Conservation (phyloP, 78 protist genomes). For the Chrysochromulina tobinii region DNA sequence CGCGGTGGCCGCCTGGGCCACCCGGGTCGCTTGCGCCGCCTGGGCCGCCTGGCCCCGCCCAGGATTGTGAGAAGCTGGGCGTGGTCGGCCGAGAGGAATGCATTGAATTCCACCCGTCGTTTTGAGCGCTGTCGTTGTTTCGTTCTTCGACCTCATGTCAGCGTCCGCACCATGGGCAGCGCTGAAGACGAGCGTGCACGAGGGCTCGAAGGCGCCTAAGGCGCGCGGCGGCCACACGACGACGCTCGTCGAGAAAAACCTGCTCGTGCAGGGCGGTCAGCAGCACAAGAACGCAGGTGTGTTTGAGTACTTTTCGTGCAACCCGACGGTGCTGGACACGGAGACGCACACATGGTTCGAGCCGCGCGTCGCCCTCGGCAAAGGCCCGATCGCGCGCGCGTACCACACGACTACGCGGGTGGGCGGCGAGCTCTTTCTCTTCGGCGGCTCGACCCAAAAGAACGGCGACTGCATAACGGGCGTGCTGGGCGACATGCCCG, state of each 20-base stretch:
- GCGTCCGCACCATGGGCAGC: too few species aligned
- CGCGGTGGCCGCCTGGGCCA: too few species aligned
- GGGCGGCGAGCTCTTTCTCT: neutral
- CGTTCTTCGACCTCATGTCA: too few species aligned
- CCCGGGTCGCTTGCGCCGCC: too few species aligned
- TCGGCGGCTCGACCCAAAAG: neutral
- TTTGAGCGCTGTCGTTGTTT: too few species aligned
- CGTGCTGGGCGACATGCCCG: neutral
- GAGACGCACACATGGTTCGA: neutral
- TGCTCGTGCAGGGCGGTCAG: neutral
- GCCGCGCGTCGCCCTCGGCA: slow-evolving; percentile 22
- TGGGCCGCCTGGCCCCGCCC: too few species aligned
- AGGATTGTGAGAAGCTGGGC: too few species aligned
- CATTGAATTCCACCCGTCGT: too few species aligned
- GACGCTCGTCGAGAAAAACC: neutral
- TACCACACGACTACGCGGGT: neutral
- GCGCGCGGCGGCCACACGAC: neutral
- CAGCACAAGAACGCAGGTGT: neutral
- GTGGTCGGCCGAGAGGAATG: too few species aligned
- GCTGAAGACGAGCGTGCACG: too few species aligned
- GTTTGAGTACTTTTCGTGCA: neutral
- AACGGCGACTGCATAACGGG: too few species aligned
- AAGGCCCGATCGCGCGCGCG: neutral
- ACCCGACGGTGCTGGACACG: neutral
- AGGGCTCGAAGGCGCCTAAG: neutral